Percentiles rank a stretch among this genome's conserved stretches.
phyloP scores from a whole-genome alignment of 345 rosid species.

The Erodium maritimum region DNA sequence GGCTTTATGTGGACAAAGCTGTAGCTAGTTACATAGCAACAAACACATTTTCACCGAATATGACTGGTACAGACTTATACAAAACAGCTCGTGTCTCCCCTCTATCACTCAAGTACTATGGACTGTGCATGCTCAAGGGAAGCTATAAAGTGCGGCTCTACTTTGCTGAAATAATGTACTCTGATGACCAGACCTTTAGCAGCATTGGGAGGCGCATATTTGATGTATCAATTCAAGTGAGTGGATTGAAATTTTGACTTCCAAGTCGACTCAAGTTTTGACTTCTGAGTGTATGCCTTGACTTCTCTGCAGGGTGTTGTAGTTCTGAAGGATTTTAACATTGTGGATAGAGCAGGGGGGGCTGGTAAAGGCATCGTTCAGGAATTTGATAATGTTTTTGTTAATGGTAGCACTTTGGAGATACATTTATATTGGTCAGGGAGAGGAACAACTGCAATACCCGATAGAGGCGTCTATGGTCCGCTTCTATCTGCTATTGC shows the following conservation, averaged over 20 bases:
- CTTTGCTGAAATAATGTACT: neutral
- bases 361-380: constrained; percentile 20
- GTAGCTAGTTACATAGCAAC: constrained; percentile 1
- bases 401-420: constrained; percentile 29
- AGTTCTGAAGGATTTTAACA: constrained; percentile 41
- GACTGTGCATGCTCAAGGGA: neutral
- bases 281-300: constrained; percentile 1
- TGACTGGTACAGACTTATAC: constrained; percentile 18
- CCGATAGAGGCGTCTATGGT: constrained; percentile 39
- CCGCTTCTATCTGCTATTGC: constrained; percentile 56
- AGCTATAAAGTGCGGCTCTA: neutral
- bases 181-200: neutral
- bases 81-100: constrained; percentile 1
- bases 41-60: constrained; percentile 23
- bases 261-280: neutral
- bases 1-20: constrained; percentile 23
- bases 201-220: constrained; percentile 2
- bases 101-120: neutral
- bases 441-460: constrained; percentile 40
- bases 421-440: constrained; percentile 56
- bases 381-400: neutral
- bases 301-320: constrained; percentile 25
- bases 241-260: neutral
- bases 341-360: constrained; percentile 36
- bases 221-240: constrained; percentile 1